Base-by-base conservation (phyloP, 225 moss, liverwort and hornwort species). In the Bryum argenteum region DNA sequence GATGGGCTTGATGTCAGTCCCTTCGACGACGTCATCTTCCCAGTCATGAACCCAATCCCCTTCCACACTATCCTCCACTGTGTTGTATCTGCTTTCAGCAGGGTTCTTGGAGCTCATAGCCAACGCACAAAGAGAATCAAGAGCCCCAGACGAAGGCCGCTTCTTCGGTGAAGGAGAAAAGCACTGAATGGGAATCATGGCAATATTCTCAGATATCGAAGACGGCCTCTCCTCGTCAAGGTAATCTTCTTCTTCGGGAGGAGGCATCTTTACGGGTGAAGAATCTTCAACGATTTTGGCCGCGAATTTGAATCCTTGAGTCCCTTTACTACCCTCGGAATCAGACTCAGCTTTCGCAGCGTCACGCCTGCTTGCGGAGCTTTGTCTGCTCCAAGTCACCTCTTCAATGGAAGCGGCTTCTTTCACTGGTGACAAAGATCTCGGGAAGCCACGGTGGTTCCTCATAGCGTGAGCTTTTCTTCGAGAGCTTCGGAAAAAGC, bases 361-460 rank as follows among this genome's bases (percentile, higher is more conserved):
- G 18, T 80, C 82, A 39, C 71, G 74, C 16, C 61, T 64, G 55
- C 61, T 53, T 22, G 33, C 33, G 33, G 75, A 75, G 71, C 75
- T 84, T 50, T 84, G 83, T 39, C 87, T 81, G 54, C 79, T 75
- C 87, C 83, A 84, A 10, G 84, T 65, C 8, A 76, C 71, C 54
- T 87, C 87, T 70, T 87, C 87, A 1, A 81, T 78, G 20, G 87
- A 81, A 5, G 61, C 71, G 10, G 81, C 87, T 79, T 87, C 87
- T 61, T 84, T 79, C 9, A 87, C 87, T 2, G 87, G 87, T 33
- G 87, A 87, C 17, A 87, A 61, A 20, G 84, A 58, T 18, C 74
- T 71, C 18, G 71, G 79, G 50, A 84, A 84, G 26, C 77, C 87
- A 39, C 73, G 76, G 59, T 76, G 76, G 66, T 80, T 66, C 45